These are phyloP conservation scores for Mrakia hoshinonis DNA, from an alignment of 768 basidiomycete genomes.

Conservation along the genomic window DNA sequence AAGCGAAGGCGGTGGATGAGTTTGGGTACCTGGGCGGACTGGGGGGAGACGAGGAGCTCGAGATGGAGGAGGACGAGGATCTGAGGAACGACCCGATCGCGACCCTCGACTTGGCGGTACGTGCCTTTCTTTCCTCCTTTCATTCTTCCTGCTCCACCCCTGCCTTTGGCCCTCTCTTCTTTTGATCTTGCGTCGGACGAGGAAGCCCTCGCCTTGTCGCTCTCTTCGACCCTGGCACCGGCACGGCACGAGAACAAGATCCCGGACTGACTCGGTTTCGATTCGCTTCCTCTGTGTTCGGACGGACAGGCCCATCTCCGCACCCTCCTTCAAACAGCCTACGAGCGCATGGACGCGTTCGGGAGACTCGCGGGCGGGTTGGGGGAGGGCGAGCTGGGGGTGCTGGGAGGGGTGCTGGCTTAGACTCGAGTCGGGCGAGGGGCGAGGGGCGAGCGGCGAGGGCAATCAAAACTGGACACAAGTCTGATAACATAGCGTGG, in stretches of 20 bases:
- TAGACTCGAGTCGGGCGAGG: background rate
- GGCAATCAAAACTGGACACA: no score
- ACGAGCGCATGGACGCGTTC: constrained; percentile 53
- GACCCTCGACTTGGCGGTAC: constrained; percentile 68
- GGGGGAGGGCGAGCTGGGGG: constrained; percentile 59
- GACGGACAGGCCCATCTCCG: constrained; percentile 40
- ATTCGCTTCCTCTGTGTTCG: background rate
- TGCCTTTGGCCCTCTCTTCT: background rate
- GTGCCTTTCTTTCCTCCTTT: constrained; percentile 30
- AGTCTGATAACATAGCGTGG: no score
- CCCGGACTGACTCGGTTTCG: background rate
- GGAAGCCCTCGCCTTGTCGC: background rate
- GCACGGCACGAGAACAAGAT: no score
- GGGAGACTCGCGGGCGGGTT: constrained; percentile 57
- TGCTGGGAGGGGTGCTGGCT: constrained; percentile 43
- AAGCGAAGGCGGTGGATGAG: constrained; percentile 57
- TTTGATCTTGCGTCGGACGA: background rate
- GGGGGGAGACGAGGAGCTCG: constrained; percentile 66
- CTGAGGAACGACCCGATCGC: constrained; percentile 76
- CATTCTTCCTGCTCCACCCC: background rate
- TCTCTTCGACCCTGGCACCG: no score
- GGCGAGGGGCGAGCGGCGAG: no score
- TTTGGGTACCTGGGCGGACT: constrained; percentile 69
- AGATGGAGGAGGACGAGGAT: constrained; percentile 73
- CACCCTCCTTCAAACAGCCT: constrained; percentile 37